Evolutionary conservation across 768 basidiomycete species (phyloP).

Genomic region (Sporobolomyces roseus): DNA sequence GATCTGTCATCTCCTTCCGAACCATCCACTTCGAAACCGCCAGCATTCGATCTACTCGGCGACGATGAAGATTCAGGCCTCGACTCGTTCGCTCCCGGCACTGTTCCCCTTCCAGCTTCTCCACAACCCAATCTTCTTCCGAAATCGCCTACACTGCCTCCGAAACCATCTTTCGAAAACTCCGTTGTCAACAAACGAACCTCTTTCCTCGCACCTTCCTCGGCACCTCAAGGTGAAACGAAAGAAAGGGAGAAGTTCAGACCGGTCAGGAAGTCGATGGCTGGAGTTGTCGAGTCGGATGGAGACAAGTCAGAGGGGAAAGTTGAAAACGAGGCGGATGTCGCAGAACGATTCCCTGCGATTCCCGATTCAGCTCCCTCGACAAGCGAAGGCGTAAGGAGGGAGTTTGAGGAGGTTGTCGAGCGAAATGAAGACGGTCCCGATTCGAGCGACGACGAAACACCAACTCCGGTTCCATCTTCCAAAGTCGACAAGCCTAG

Average conservation of each 20-base stretch:
- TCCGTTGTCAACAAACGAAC: conserved; percentile 11
- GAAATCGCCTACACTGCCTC: not conserved
- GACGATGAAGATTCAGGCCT: conserved; percentile 17
- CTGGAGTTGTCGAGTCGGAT: not conserved
- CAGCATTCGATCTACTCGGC: conserved; percentile 26
- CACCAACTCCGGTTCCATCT: not conserved
- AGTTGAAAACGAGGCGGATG: conserved; percentile 9
- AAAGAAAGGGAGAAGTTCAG: conserved; percentile 36
- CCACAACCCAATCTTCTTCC: conserved; percentile 1
- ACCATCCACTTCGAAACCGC: not conserved
- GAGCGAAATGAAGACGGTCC: conserved; percentile 26
- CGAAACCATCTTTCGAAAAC: conserved; percentile 4
- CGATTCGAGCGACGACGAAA: conserved; percentile 40
- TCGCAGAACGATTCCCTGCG: conserved; percentile 38
- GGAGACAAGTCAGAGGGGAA: not conserved
- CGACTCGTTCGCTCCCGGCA: not conserved
- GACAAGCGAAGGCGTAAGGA: not conserved
- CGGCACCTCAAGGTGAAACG: not conserved
- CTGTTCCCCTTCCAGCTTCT: not conserved
- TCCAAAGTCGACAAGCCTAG: conserved; percentile 1
- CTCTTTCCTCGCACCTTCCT: conserved; percentile 6
- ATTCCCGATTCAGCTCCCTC: not conserved
- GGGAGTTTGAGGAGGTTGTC: conserved; percentile 30
- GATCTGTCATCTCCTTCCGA: conserved; percentile 8
- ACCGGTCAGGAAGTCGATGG: conserved; percentile 22